These are phyloP conservation scores for Trichophyton benhamiae DNA, from an alignment of 2,329 filamentous ascomycete species.

Conservation along the genomic window DNA sequence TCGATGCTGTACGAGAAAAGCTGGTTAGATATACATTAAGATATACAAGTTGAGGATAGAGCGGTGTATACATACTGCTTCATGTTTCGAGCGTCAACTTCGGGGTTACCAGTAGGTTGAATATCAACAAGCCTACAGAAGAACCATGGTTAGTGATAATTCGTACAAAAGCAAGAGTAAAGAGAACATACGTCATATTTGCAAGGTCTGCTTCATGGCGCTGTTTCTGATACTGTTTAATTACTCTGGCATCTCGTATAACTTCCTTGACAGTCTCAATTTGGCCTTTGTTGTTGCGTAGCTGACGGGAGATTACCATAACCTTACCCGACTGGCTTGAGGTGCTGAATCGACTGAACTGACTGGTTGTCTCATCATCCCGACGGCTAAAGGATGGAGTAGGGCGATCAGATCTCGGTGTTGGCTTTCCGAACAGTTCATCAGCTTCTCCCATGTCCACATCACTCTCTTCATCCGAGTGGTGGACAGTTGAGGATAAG, in stretches of 20 bases:
- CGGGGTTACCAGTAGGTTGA: constrained; percentile 53
- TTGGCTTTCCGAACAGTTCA: constrained; percentile 40
- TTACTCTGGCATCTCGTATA: constrained; percentile 72
- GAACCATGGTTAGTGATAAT: constrained; percentile 17
- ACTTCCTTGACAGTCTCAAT: constrained; percentile 46
- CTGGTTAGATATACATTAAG: neutral
- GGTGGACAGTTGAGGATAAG: constrained; percentile 59
- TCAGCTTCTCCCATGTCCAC: constrained; percentile 42
- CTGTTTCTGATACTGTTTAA: constrained; percentile 74
- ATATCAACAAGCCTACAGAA: constrained; percentile 44
- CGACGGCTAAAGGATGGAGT: constrained; percentile 45
- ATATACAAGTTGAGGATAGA: constrained; percentile 2
- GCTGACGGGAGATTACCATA: constrained; percentile 60
- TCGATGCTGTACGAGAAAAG: constrained; percentile 41
- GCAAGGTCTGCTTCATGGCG: constrained; percentile 59
- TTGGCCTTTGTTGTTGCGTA: constrained; percentile 52
- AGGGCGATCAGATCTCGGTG: constrained; percentile 50
- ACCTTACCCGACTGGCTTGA: constrained; percentile 57
- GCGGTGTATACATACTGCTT: constrained; percentile 37
- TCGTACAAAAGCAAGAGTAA: neutral
- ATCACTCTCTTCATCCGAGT: constrained; percentile 62
- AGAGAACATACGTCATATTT: constrained; percentile 53
- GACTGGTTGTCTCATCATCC: constrained; percentile 67
- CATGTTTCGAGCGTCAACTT: constrained; percentile 51
- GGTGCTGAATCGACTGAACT: constrained; percentile 60